These are phyloP conservation scores for Ogataea angusta DNA, from an alignment of 805 yeast species.

Conservation along the genomic window DNA sequence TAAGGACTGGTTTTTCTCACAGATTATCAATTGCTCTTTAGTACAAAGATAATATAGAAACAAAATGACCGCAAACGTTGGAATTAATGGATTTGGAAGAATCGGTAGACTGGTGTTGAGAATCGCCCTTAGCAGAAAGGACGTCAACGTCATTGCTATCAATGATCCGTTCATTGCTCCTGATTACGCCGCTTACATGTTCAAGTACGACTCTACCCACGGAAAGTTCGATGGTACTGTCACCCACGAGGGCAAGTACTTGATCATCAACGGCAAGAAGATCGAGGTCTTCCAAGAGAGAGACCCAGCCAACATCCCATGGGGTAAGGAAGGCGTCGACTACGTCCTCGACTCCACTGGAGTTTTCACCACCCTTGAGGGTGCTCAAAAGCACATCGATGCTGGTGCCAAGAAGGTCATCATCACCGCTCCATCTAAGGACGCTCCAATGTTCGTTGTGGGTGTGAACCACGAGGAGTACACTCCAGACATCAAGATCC, in stretches of 20 bases:
- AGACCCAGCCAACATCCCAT: slow-evolving; percentile 84
- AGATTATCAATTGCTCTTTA: slow-evolving; percentile 2
- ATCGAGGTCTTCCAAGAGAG: slow-evolving; percentile 72
- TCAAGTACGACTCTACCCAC: slow-evolving; percentile 94
- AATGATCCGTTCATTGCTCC: slow-evolving; percentile 89
- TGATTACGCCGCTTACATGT: slow-evolving; percentile 92
- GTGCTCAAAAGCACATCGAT: slow-evolving; percentile 78
- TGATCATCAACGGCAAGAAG: slow-evolving; percentile 66
- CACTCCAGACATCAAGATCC: slow-evolving; percentile 69
- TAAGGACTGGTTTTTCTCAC: slow-evolving; percentile 13
- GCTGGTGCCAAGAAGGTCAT: slow-evolving; percentile 95
- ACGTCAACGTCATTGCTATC: slow-evolving; percentile 80
- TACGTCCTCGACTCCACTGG: slow-evolving; percentile 92
- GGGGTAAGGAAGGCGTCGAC: slow-evolving; percentile 82
- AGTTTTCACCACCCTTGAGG: slow-evolving; percentile 80
- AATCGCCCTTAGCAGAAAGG: slow-evolving; percentile 70
- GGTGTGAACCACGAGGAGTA: slow-evolving; percentile 86
- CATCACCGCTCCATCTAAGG: slow-evolving; percentile 91
- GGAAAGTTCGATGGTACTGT: slow-evolving; percentile 81
- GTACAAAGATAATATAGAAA: slow-evolving; percentile 7
- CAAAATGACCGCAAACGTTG: slow-evolving; percentile 64
- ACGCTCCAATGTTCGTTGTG: slow-evolving; percentile 92
- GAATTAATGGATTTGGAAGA: slow-evolving; percentile 95
- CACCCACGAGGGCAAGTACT: slow-evolving; percentile 47
- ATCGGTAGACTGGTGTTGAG: slow-evolving; percentile 88